Conservation (phyloP, 345 rosid species). For the Laguncularia racemosa region DNA sequence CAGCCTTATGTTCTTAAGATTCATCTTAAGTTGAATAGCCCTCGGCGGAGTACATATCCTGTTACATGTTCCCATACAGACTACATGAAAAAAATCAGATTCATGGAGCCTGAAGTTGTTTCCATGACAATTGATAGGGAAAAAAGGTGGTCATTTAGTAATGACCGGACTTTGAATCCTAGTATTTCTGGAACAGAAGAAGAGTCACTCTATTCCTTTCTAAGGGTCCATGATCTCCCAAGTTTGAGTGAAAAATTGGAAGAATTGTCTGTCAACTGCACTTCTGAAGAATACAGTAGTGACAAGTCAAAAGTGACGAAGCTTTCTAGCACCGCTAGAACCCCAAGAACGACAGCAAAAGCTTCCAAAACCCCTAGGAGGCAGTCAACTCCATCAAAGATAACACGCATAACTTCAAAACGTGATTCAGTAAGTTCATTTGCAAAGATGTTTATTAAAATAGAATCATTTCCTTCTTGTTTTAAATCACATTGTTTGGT, state of each 20-base stretch:
- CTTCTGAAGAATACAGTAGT: conserved; percentile 28
- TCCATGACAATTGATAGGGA: conserved; percentile 21
- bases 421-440: conserved; percentile 32
- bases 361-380: conserved; percentile 29
- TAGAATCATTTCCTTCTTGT: not conserved
- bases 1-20: conserved; percentile 64
- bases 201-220: conserved; percentile 42
- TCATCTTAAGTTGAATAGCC: conserved; percentile 61
- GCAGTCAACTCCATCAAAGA: conserved; percentile 35
- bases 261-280: conserved; percentile 41
- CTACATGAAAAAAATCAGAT: conserved; percentile 42
- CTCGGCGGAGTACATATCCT: conserved; percentile 41
- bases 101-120: conserved; percentile 30
- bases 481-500: too few species aligned
- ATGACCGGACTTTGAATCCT: conserved; percentile 68
- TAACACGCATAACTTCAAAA: conserved; percentile 24
- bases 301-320: conserved; percentile 22
- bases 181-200: conserved; percentile 49
- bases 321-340: conserved; percentile 23
- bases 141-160: conserved; percentile 61
- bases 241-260: conserved; percentile 31
- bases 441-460: conserved; percentile 3
- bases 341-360: conserved; percentile 34
- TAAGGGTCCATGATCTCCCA: conserved; percentile 36
- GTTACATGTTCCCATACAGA: conserved; percentile 38